Evolutionary conservation across 2,329 filamentous ascomycete genomes (phyloP).

Genomic region (Aspergillus persii): DNA sequence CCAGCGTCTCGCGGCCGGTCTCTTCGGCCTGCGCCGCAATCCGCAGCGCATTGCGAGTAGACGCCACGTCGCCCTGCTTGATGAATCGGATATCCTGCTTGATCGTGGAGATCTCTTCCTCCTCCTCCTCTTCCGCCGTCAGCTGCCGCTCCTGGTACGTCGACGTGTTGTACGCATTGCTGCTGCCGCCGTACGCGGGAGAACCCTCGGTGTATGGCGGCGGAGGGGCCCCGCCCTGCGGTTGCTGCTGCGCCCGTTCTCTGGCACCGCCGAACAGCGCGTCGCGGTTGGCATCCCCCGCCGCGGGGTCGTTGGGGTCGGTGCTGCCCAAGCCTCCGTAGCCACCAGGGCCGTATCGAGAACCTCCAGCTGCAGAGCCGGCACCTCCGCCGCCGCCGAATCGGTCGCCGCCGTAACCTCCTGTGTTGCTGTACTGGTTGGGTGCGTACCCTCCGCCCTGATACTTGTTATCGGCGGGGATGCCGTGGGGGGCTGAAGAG

Average conservation of each 20-base stretch:
- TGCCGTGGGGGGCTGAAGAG: slow-evolving; percentile 26
- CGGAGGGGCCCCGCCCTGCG: slow-evolving; percentile 26
- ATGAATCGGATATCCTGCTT: slow-evolving; percentile 73
- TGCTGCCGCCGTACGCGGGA: slow-evolving; percentile 32
- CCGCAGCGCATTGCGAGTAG: slow-evolving; percentile 66
- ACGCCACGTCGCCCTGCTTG: slow-evolving; percentile 74
- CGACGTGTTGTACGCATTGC: slow-evolving; percentile 35
- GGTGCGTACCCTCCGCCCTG: slow-evolving; percentile 37
- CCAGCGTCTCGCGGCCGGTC: slow-evolving; percentile 68
- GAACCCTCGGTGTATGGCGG: slow-evolving; percentile 25
- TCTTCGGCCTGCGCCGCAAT: slow-evolving; percentile 68
- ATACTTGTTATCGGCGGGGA: slow-evolving; percentile 34
- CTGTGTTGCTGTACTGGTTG: slow-evolving; percentile 44
- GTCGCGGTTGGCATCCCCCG: slow-evolving; percentile 54
- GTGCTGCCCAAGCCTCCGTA: slow-evolving; percentile 56
- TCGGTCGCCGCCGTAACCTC: slow-evolving; percentile 52
- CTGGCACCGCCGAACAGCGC: slow-evolving; percentile 59
- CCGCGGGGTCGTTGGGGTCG: slow-evolving; percentile 50
- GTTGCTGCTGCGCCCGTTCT: slow-evolving; percentile 47
- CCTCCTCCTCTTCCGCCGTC: slow-evolving; percentile 76
- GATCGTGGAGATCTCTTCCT: slow-evolving; percentile 68
- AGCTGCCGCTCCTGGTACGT: slow-evolving; percentile 70
- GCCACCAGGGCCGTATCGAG: slow-evolving; percentile 50
- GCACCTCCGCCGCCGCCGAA: slow-evolving; percentile 48
- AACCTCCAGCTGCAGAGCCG: slow-evolving; percentile 43